A percentile compares a stretch with the other conserved stretches of the same genome.
Conservation (phyloP, 139 green algal species). For the Chlorella vulgaris region DNA sequence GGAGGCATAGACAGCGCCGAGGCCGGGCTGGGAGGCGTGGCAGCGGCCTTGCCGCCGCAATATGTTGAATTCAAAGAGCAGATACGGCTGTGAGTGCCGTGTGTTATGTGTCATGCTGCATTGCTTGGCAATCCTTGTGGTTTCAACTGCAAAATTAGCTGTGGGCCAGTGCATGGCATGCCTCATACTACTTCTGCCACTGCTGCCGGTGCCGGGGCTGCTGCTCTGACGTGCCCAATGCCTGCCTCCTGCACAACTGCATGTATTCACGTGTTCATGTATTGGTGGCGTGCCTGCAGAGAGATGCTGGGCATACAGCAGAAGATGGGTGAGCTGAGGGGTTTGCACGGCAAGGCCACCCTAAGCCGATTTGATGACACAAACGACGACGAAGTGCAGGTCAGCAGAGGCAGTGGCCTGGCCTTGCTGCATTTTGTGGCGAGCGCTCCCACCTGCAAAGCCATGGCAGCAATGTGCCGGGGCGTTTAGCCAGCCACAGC, state of each 20-base stretch:
- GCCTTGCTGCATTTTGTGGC: background rate
- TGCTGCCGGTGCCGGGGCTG: too few species aligned
- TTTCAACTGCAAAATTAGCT: too few species aligned
- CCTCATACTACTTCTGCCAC: too few species aligned
- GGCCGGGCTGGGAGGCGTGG: constrained; percentile 25
- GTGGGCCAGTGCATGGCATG: too few species aligned
- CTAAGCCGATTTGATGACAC: constrained; percentile 68
- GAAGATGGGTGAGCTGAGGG: constrained; percentile 63
- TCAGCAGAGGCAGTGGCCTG: background rate
- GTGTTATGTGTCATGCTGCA: background rate
- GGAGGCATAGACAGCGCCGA: constrained; percentile 47
- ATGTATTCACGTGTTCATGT: too few species aligned
- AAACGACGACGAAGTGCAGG: constrained; percentile 52
- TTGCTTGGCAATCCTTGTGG: too few species aligned
- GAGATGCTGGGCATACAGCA: constrained; percentile 65
- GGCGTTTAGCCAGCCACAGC: too few species aligned
- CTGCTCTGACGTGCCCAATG: too few species aligned
- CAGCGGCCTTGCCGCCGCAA: constrained; percentile 34
- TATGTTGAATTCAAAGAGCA: constrained; percentile 66
- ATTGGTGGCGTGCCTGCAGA: too few species aligned
- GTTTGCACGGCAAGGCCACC: constrained; percentile 48
- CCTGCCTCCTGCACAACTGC: too few species aligned
- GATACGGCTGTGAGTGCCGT: constrained; percentile 25
- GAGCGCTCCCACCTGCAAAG: background rate
- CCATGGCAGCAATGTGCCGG: too few species aligned